Conservation (phyloP, 768 basidiomycete species). For the Podaxis sp. region DNA sequence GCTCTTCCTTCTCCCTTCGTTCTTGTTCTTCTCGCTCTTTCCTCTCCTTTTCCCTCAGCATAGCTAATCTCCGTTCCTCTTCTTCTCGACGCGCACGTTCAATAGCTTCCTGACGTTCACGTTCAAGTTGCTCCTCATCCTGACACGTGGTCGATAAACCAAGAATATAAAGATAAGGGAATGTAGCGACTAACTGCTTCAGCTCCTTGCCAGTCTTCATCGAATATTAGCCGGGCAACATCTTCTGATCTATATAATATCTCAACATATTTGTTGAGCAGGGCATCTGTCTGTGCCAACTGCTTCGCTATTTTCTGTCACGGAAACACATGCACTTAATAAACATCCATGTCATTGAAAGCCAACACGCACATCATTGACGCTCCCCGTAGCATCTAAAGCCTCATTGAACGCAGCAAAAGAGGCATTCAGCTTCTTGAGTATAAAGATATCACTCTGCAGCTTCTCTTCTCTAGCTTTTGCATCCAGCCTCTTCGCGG, state of each 20-base stretch:
- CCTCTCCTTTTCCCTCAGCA: slow-evolving; percentile 43
- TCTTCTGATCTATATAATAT: slow-evolving; percentile 72
- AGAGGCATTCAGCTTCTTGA: slow-evolving; percentile 71
- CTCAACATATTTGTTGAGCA: slow-evolving; percentile 73
- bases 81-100: slow-evolving; percentile 48
- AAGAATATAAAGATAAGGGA: background rate
- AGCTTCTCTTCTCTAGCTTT: slow-evolving; percentile 63
- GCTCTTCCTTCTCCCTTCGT: slow-evolving; percentile 37
- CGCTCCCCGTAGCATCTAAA: slow-evolving; percentile 58
- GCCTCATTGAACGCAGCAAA: slow-evolving; percentile 72
- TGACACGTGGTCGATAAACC: slow-evolving; percentile 24
- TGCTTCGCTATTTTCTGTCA: slow-evolving; percentile 64
- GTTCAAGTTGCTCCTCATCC: slow-evolving; percentile 61
- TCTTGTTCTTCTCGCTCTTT: slow-evolving; percentile 41
- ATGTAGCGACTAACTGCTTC: slow-evolving; percentile 53
- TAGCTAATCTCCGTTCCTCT: slow-evolving; percentile 46
- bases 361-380: slow-evolving; percentile 59
- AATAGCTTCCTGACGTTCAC: slow-evolving; percentile 43
- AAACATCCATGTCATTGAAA: background rate
- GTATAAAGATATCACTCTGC: slow-evolving; percentile 68
- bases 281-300: slow-evolving; percentile 66
- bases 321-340: background rate
- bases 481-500: slow-evolving; percentile 6
- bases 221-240: slow-evolving; percentile 66
- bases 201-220: slow-evolving; percentile 75